These are phyloP conservation scores for Cordyceps cateniannulata DNA, from an alignment of 2,329 filamentous ascomycete species.

Conservation along the genomic window DNA sequence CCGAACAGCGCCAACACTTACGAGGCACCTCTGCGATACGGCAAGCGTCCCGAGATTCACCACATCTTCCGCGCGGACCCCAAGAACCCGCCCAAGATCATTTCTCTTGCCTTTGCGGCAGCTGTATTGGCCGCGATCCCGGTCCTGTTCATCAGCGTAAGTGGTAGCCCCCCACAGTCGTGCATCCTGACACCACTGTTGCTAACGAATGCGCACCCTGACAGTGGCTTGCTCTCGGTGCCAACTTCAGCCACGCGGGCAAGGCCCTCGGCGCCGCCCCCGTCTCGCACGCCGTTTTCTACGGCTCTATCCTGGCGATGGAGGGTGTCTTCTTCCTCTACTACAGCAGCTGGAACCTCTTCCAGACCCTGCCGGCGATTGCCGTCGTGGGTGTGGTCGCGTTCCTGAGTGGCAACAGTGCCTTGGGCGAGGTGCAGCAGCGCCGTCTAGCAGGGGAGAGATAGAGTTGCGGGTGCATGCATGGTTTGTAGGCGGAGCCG, in stretches of 20 bases:
- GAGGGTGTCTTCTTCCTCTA: slow-evolving; percentile 93
- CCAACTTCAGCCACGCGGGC: slow-evolving; percentile 70
- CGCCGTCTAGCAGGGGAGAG: slow-evolving; percentile 71
- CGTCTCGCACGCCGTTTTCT: slow-evolving; percentile 75
- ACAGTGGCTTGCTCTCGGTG: slow-evolving; percentile 76
- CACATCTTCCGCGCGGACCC: slow-evolving; percentile 83
- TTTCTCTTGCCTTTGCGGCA: slow-evolving; percentile 71
- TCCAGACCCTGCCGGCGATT: slow-evolving; percentile 75
- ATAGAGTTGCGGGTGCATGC: slow-evolving; percentile 23
- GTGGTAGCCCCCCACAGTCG: slow-evolving; percentile 23
- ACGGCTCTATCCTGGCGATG: slow-evolving; percentile 79
- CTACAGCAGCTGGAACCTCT: slow-evolving; percentile 86
- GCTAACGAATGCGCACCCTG: background rate
- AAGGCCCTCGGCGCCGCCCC: slow-evolving; percentile 73
- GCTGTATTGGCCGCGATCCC: slow-evolving; percentile 70
- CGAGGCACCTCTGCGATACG: slow-evolving; percentile 72
- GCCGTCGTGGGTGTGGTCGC: slow-evolving; percentile 61
- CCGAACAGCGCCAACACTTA: slow-evolving; percentile 51
- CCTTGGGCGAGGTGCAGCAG: slow-evolving; percentile 86
- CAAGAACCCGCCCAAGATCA: slow-evolving; percentile 69
- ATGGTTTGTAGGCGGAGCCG: background rate
- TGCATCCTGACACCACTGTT: background rate
- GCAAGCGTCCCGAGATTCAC: slow-evolving; percentile 76
- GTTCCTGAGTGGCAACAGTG: slow-evolving; percentile 82
- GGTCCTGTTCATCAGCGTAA: slow-evolving; percentile 62